Evolutionary conservation across 805 yeast genomes (phyloP).

Genomic region (Kluyveromyces starmeri): DNA sequence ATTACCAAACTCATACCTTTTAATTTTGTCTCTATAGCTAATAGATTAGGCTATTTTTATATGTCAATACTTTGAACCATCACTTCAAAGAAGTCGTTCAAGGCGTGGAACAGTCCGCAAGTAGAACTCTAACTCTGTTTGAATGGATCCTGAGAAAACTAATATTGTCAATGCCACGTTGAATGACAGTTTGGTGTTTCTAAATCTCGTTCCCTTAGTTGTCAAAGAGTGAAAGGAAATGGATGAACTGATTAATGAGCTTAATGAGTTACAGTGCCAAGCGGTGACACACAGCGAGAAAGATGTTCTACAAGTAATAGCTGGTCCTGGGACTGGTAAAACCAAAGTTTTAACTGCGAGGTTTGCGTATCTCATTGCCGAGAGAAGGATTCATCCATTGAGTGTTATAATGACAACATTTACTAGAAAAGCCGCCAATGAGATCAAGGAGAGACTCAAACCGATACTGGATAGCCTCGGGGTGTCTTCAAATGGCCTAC

Average conservation of each 20-base stretch:
- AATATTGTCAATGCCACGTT: too few species aligned
- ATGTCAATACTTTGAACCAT: too few species aligned
- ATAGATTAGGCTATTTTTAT: too few species aligned
- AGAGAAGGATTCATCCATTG: slow-evolving; percentile 46
- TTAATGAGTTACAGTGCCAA: slow-evolving; percentile 36
- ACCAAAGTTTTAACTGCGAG: slow-evolving; percentile 76
- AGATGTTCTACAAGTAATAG: slow-evolving; percentile 44
- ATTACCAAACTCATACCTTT: too few species aligned
- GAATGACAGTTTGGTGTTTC: too few species aligned
- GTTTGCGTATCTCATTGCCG: slow-evolving; percentile 57
- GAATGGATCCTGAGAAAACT: too few species aligned
- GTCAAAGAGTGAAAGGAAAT: slow-evolving; percentile 1
- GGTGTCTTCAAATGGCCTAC: slow-evolving; percentile 35
- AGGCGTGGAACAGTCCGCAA: too few species aligned
- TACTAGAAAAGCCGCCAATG: slow-evolving; percentile 87
- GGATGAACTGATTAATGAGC: slow-evolving; percentile 2
- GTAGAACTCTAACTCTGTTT: too few species aligned
- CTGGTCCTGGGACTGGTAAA: slow-evolving; percentile 69
- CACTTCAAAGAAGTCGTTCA: too few species aligned
- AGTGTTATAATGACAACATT: slow-evolving; percentile 80
- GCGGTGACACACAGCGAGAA: slow-evolving; percentile 36
- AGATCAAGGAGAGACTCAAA: slow-evolving; percentile 62
- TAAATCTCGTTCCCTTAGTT: too few species aligned
- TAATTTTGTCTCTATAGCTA: too few species aligned
- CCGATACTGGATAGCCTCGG: slow-evolving; percentile 26